Conservation (phyloP, 768 basidiomycete species). For the Amanita pseudoporphyria region DNA sequence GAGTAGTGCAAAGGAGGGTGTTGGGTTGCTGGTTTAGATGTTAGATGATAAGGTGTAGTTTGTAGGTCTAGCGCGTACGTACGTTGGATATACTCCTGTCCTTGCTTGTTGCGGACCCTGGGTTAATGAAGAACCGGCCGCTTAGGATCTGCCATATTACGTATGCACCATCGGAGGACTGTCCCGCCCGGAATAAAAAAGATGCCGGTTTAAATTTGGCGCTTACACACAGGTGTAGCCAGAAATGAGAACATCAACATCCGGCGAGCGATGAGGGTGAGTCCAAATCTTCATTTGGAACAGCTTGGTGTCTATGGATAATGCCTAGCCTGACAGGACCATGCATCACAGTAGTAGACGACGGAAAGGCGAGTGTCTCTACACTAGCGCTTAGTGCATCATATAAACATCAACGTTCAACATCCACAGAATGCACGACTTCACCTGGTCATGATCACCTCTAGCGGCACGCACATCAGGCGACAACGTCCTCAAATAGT, state of each 20-base stretch:
- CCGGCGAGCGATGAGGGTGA: conserved; percentile 83
- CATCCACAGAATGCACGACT: not conserved
- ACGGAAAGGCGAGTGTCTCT: conserved; percentile 69
- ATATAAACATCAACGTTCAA: no score
- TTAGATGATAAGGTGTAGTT: not conserved
- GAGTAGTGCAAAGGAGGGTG: conserved; percentile 94
- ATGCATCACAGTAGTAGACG: conserved; percentile 73
- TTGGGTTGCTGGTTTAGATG: conserved; percentile 53
- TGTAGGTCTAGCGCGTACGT: no score
- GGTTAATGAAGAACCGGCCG: conserved; percentile 92
- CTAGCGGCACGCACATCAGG: conserved; percentile 86
- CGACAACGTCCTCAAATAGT: conserved; percentile 90
- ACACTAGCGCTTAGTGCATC: no score
- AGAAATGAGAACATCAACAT: conserved; percentile 90
- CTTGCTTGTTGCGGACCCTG: conserved; percentile 94
- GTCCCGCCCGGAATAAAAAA: not conserved
- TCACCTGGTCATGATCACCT: conserved; percentile 94
- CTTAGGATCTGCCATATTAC: conserved; percentile 66
- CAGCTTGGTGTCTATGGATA: conserved; percentile 88
- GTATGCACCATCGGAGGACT: not conserved
- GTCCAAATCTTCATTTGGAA: conserved; percentile 88
- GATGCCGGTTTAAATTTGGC: not conserved
- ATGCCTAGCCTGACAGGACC: conserved; percentile 85
- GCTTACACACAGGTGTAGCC: conserved; percentile 92
- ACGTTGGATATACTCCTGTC: conserved; percentile 70